Percentiles rank a stretch among this genome's conserved stretches.
Conservation (phyloP, 192 early-diverging fungal species). For the Pilobolus umbonatus region DNA sequence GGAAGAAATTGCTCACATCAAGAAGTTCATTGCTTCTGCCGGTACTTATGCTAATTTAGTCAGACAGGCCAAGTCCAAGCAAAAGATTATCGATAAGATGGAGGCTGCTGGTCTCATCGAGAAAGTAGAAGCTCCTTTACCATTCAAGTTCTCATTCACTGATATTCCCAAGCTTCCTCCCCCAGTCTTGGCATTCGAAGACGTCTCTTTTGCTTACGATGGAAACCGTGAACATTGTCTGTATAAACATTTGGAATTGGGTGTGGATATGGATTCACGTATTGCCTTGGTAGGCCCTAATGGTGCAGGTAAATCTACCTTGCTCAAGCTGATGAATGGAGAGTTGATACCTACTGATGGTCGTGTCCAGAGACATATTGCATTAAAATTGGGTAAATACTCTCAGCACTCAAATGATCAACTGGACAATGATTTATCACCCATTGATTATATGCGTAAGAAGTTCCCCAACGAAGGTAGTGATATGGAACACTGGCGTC, state of each 20-base stretch:
- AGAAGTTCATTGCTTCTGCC: slow-evolving; percentile 96
- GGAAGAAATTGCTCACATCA: slow-evolving; percentile 98
- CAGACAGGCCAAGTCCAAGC: slow-evolving; percentile 96
- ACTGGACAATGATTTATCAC: slow-evolving; percentile 78
- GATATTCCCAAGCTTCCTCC: slow-evolving; percentile 86
- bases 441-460: slow-evolving; percentile 88
- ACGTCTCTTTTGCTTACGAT: slow-evolving; percentile 90
- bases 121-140: slow-evolving; percentile 72
- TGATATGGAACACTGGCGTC: slow-evolving; percentile 85
- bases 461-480: slow-evolving; percentile 78
- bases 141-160: slow-evolving; percentile 88
- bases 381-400: slow-evolving; percentile 95
- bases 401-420: slow-evolving; percentile 97
- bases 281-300: slow-evolving; percentile 96
- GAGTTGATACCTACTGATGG: slow-evolving; percentile 81
- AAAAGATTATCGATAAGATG: slow-evolving; percentile 99
- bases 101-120: slow-evolving; percentile 97
- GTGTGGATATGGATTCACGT: slow-evolving; percentile 97
- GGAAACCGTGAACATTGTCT: slow-evolving; percentile 79
- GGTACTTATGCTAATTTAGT: slow-evolving; percentile 99
- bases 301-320: slow-evolving; percentile 93
- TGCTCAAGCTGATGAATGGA: slow-evolving; percentile 95
- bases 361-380: slow-evolving; percentile 82
- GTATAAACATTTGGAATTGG: slow-evolving; percentile 88
- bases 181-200: slow-evolving; percentile 89